Percentiles rank a stretch among this genome's conserved stretches.
Conservation (phyloP, 1,284 basidiomycete genomes). For the Phlebopus sp. region DNA sequence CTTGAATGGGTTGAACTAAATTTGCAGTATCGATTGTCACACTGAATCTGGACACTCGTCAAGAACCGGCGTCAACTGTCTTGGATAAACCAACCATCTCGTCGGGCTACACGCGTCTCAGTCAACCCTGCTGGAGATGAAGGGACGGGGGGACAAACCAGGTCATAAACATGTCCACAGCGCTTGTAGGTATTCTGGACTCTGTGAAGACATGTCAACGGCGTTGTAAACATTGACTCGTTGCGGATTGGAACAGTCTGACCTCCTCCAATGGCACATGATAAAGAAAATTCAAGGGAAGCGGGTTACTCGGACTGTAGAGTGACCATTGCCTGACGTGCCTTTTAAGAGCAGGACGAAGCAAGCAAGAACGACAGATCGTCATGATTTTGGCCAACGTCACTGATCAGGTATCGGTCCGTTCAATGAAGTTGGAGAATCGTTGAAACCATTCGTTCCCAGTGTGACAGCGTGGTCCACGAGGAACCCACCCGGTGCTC, state of each 20-base stretch:
- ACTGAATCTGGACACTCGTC: conserved; percentile 43
- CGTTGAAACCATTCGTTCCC: conserved; percentile 17
- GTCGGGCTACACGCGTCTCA: conserved; percentile 44
- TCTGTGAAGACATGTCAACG: conserved; percentile 21
- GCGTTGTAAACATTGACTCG: background rate
- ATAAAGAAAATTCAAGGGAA: conserved; percentile 3
- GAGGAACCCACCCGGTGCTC: conserved; percentile 29
- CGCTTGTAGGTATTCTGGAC: conserved; percentile 35
- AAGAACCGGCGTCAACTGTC: conserved; percentile 9
- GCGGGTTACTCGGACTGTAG: conserved; percentile 11
- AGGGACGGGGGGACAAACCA: conserved; percentile 41
- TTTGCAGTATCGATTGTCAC: conserved; percentile 62
- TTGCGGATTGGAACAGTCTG: background rate
- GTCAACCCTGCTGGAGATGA: conserved; percentile 18
- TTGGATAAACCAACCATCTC: conserved; percentile 43
- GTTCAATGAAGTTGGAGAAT: conserved; percentile 20
- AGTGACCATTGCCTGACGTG: background rate
- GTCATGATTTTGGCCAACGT: conserved; percentile 21
- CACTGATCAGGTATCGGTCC: conserved; percentile 26
- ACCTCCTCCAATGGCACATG: conserved; percentile 36
- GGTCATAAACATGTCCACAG: conserved; percentile 55
- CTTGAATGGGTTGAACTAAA: conserved; percentile 64
- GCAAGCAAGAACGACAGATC: conserved; percentile 19
- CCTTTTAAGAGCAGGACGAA: conserved; percentile 26
- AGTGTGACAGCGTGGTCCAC: conserved; percentile 22